Evolutionary conservation across 2,329 filamentous ascomycete genomes (phyloP), one percentile per base, ranked within the genome.

Genomic region (Diaporthe eres): DNA sequence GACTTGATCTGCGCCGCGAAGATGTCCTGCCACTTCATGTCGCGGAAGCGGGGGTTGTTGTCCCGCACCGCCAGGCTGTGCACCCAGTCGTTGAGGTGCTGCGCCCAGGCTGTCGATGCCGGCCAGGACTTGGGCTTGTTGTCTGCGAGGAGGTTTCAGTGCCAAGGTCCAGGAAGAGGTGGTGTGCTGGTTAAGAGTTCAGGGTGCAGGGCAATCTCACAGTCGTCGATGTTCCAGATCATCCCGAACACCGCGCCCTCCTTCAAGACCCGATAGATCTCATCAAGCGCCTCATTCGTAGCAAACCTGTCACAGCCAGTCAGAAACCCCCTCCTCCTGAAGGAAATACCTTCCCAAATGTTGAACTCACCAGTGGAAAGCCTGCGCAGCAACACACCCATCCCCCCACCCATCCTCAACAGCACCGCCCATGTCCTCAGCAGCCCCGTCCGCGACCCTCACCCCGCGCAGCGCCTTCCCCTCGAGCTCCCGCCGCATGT

Each of bases 221-320:
- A 94, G 78, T 94, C 91, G 81, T 94, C 93, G 76, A 92, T 86
- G 79, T 94, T 95, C 93, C 94, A 95, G 72, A 95, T 92, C 82
- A 94, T 83, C 19, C 91, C 93, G 39, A 95, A 85, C 39, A 87
- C 86, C 9, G 89, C 89, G 9, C 88, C 88, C 0, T 91, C 91
- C 79, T 88, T 89, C 65, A 95, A 83, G 0, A 93, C 88, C 63
- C 93, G 89, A 78, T 91, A 88, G n/a, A 95, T 92, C 79, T 94
- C 92, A 61, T 85, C 83, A 39, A 95, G 84, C 0, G 92, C 86
- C 49, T 90, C 87, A 57, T 88, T 84, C 72, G 88, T 93, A 53
- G 93, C 91, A 83, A 95, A 95, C 93, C 93, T 92, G 67, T 31
- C 22, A 12, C 42, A 37, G 22, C n/a, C 34, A 34, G 44, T 37